These are phyloP conservation scores for Porpolomopsis calyptriformis DNA, from an alignment of 768 basidiomycete species.

Conservation along the genomic window DNA sequence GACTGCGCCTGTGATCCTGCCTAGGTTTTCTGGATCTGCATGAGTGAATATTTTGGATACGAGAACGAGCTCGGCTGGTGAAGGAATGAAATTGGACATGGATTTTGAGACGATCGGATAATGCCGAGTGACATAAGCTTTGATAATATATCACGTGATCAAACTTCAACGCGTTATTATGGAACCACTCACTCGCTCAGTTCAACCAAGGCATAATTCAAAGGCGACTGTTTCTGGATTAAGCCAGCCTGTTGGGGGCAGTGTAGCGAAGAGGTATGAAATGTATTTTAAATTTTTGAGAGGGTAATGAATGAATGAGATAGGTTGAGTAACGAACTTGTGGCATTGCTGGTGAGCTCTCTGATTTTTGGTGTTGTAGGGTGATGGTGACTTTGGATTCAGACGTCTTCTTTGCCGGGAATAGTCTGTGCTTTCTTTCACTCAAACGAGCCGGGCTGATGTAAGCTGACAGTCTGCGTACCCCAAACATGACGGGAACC, in stretches of 20 bases:
- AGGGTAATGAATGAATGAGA: slow-evolving; percentile 7
- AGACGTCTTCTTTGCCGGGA: slow-evolving; percentile 87
- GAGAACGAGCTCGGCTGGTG: slow-evolving; percentile 43
- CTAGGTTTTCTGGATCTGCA: slow-evolving; percentile 69
- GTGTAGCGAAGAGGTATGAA: slow-evolving; percentile 74
- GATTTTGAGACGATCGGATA: slow-evolving; percentile 9
- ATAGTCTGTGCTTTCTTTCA: slow-evolving; percentile 46
- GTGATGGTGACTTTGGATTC: slow-evolving; percentile 3
- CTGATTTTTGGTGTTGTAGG: not conserved
- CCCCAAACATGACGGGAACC: slow-evolving; percentile 75
- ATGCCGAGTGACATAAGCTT: not conserved
- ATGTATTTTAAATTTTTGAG: slow-evolving; percentile 5
- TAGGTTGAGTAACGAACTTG: slow-evolving; percentile 74
- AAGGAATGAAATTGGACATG: slow-evolving; percentile 30
- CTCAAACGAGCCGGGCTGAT: not conserved
- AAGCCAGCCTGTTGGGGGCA: slow-evolving; percentile 52
- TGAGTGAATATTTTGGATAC: slow-evolving; percentile 64
- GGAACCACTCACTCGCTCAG: slow-evolving; percentile 64
- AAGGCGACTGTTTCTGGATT: slow-evolving; percentile 49
- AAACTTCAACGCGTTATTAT: slow-evolving; percentile 24
- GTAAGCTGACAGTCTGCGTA: slow-evolving; percentile 60
- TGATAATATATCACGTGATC: slow-evolving; percentile 1
- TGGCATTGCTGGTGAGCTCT: slow-evolving; percentile 71
- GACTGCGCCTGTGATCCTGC: slow-evolving; percentile 81
- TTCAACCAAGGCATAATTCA: slow-evolving; percentile 46